phyloP scores from a whole-genome alignment of 2,329 filamentous ascomycete genomes.

The Macrophomina tecta region DNA sequence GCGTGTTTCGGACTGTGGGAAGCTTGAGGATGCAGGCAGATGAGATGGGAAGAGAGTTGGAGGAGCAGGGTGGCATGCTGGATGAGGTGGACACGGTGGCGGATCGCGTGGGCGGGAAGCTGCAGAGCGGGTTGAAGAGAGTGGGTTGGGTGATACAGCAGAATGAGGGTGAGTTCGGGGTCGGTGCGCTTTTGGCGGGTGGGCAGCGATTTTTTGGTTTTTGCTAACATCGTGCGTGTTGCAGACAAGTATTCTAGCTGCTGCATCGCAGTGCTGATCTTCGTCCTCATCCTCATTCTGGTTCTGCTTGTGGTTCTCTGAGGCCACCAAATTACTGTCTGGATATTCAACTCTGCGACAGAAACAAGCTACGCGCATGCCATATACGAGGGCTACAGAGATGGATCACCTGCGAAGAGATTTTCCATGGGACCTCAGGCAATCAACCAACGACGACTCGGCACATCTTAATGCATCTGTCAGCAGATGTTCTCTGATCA shows the following conservation, averaged over 20 bases:
- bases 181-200: too few relatives aligned
- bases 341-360: background rate
- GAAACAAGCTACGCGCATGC: background rate
- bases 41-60: conserved; percentile 94
- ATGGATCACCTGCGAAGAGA: background rate
- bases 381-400: background rate
- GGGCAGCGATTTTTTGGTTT: conserved; percentile 23
- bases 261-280: conserved; percentile 87
- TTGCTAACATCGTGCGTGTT: conserved; percentile 20
- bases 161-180: conserved; percentile 77
- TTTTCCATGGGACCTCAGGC: too few relatives aligned
- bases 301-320: conserved; percentile 74
- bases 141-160: conserved; percentile 81
- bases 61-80: conserved; percentile 91
- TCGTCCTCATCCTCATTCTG: conserved; percentile 84
- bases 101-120: conserved; percentile 83
- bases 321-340: conserved; percentile 36
- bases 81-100: conserved; percentile 83
- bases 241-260: conserved; percentile 78
- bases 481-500: background rate
- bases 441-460: too few relatives aligned
- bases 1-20: conserved; percentile 90
- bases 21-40: conserved; percentile 89
- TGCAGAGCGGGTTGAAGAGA: conserved; percentile 86
- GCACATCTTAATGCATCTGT: too few relatives aligned